phyloP scores from a whole-genome alignment of 2,329 filamentous ascomycete genomes.

The Aspergillus pseudoterreus region DNA sequence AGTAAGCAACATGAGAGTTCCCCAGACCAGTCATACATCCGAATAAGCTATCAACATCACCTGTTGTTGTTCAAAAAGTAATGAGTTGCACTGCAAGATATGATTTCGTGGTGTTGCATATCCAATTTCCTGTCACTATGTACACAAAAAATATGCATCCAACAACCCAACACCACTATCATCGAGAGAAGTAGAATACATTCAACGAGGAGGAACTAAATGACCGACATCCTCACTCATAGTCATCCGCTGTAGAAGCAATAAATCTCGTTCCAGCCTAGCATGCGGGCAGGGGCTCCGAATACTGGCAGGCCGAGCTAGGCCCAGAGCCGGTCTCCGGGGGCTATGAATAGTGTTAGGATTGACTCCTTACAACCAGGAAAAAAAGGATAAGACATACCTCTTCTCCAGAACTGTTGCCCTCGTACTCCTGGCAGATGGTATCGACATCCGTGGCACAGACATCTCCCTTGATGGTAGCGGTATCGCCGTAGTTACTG shows the following conservation, averaged over 20 bases:
- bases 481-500: constrained; percentile 2
- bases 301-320: neutral
- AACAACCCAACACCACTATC: too few species aligned
- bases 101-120: too few species aligned
- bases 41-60: too few species aligned
- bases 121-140: too few species aligned
- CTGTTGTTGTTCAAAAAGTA: too few species aligned
- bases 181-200: too few species aligned
- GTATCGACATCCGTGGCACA: constrained; percentile 1
- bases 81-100: too few species aligned
- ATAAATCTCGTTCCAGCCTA: neutral
- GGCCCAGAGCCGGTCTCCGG: neutral
- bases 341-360: neutral
- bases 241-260: too few species aligned
- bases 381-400: neutral
- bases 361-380: neutral
- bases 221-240: too few species aligned
- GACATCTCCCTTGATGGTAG: neutral
- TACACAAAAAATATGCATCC: too few species aligned
- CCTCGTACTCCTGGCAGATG: constrained; percentile 3
- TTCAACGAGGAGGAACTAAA: too few species aligned
- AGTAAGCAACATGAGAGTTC: constrained; percentile 3
- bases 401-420: neutral
- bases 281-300: neutral
- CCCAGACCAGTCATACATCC: constrained; percentile 21